These are phyloP conservation scores for Daldinia childiae DNA, from an alignment of 495 filamentous ascomycete genomes.

Conservation along the genomic window DNA sequence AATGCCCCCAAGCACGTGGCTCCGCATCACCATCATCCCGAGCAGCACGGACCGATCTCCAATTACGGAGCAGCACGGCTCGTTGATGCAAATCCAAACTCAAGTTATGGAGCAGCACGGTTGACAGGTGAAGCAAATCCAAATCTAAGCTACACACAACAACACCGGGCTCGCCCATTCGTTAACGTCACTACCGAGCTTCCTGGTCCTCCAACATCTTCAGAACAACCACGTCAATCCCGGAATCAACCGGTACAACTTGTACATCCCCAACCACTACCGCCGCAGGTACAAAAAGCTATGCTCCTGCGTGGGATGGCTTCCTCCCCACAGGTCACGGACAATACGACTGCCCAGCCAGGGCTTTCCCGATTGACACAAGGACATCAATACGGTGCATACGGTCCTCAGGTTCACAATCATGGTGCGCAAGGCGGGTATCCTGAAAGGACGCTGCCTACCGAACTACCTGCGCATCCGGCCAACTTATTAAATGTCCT, in stretches of 20 bases:
- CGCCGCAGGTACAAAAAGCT: conserved; percentile 59
- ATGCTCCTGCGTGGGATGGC: conserved; percentile 46
- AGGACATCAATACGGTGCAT: conserved; percentile 30
- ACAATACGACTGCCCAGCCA: conserved; percentile 24
- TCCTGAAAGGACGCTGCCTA: conserved; percentile 64
- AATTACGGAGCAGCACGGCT: conserved; percentile 43
- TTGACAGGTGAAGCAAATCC: conserved; percentile 52
- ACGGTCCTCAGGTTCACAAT: conserved; percentile 13
- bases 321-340: conserved; percentile 33
- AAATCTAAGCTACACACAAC: conserved; percentile 22
- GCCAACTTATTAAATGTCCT: conserved; percentile 71
- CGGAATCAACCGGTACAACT: conserved; percentile 53
- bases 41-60: conserved; percentile 46
- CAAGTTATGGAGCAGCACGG: conserved; percentile 42
- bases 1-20: conserved; percentile 49
- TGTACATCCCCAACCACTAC: conserved; percentile 63
- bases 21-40: conserved; percentile 54
- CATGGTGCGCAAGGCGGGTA: conserved; percentile 5
- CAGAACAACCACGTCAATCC: conserved; percentile 25
- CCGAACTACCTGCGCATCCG: conserved; percentile 71
- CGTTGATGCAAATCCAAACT: conserved; percentile 48
- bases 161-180: conserved; percentile 42
- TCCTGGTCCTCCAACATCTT: conserved; percentile 14
- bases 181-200: conserved; percentile 36
- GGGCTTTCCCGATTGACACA: conserved; percentile 43